Base-by-base conservation (phyloP, 495 filamentous ascomycete genomes). In the Neurospora tetrasperma region DNA sequence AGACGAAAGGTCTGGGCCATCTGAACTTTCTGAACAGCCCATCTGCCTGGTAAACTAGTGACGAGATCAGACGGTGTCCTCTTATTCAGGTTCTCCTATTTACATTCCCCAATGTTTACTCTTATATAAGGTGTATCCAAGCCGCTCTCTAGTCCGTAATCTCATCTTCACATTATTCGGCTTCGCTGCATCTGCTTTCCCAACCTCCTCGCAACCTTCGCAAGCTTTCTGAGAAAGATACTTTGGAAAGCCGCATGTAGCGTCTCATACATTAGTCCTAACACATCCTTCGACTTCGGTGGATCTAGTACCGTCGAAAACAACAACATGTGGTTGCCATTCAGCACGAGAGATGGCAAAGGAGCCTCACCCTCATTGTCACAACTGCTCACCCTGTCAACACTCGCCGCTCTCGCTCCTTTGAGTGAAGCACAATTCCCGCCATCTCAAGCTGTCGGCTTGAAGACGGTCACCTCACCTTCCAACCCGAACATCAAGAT, bases 401-500 rank as follows among this genome's bases (percentile, higher is more conserved):
- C 72, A 66, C 42, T 35, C 5, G 27, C 59, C 31, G 43, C 39
- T 38, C 54, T 68, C 10, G 73, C 75, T 20, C 12, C 54, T 27
- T 4, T 62, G 3, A 62, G 23, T 62, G 54, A 62, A 6, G 54
- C 54, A 62, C 77, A 79, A 31, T 77, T 77, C 68, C 70, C 75
- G 0, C 38, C 74, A 0, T 48, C 14, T 18, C 39, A 38, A 27
- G 40, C 59, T 4, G 27, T 39, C 35, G 83, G 88, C 74, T 54
- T 86, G 68, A 88, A 82, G 18, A 85, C 85, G 9, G 82, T 91
- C 66, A 75, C 78, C 42, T 90, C 89, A 18, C 87, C 88, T 11
- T 81, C 88, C 69, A 83, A 90, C 77, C 80, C 82, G 8, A 85
- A 86, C 72, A 87, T 91, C 76, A 88, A 85, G 69, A 87, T 90